Conservation (phyloP, 768 basidiomycete genomes). For the Boletus tylopilopsis region DNA sequence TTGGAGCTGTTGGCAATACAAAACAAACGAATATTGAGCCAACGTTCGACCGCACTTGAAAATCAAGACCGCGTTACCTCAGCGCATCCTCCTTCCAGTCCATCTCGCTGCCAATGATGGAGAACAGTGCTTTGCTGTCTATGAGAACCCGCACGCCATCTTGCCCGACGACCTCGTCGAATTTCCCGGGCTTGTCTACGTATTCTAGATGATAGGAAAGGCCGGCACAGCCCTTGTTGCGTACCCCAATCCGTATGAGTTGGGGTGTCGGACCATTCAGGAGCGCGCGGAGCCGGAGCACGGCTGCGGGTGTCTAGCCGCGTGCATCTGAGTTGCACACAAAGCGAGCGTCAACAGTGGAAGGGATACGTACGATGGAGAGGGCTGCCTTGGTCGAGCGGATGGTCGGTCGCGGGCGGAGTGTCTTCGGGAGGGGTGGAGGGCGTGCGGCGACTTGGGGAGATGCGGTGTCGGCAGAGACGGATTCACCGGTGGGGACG, state of each 20-base stretch:
- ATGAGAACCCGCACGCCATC: slow-evolving; percentile 92
- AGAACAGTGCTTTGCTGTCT: slow-evolving; percentile 95
- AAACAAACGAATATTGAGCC: slow-evolving; percentile 5
- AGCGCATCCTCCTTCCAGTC: slow-evolving; percentile 94
- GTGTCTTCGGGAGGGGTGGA: slow-evolving; percentile 61
- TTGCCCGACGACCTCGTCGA: slow-evolving; percentile 96
- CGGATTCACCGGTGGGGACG: slow-evolving; percentile 41
- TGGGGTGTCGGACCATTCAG: slow-evolving; percentile 83
- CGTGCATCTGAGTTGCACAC: too few relatives aligned
- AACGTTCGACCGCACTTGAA: not conserved
- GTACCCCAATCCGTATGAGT: slow-evolving; percentile 90
- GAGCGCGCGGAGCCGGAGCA: slow-evolving; percentile 67
- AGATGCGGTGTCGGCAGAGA: slow-evolving; percentile 59
- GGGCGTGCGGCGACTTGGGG: slow-evolving; percentile 72
- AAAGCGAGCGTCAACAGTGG: not conserved
- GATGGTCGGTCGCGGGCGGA: slow-evolving; percentile 61
- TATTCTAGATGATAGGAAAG: slow-evolving; percentile 87
- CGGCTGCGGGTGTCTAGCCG: slow-evolving; percentile 72
- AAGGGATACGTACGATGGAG: slow-evolving; percentile 52
- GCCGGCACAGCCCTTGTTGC: slow-evolving; percentile 97
- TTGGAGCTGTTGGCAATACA: slow-evolving; percentile 56
- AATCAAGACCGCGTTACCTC: slow-evolving; percentile 44
- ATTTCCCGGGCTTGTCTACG: slow-evolving; percentile 82
- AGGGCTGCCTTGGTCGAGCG: slow-evolving; percentile 75
- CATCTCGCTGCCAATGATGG: slow-evolving; percentile 98